Conservation (phyloP, 2,329 filamentous ascomycete genomes). For the Aschersonia sp. region DNA sequence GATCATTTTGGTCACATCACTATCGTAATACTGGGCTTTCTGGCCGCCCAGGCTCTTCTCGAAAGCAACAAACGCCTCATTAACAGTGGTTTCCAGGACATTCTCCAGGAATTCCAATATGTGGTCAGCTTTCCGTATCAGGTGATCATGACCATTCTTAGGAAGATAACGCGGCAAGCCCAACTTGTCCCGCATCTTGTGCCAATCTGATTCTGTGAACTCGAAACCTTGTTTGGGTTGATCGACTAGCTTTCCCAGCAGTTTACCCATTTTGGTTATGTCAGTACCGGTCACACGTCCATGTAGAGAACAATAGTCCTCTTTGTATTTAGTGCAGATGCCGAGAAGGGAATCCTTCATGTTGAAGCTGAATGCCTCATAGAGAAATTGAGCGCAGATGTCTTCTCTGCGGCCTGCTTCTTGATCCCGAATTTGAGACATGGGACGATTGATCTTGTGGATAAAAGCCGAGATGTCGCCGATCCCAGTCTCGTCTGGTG, state of each 20-base stretch:
- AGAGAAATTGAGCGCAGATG: slow-evolving; percentile 29
- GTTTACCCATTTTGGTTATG: slow-evolving; percentile 33
- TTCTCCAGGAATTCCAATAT: slow-evolving; percentile 51
- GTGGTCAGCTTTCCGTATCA: slow-evolving; percentile 20
- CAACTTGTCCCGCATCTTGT: slow-evolving; percentile 14
- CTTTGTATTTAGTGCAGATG: slow-evolving; percentile 47
- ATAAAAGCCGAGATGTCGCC: slow-evolving; percentile 32
- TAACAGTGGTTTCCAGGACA: slow-evolving; percentile 30
- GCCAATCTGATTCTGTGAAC: slow-evolving; percentile 30
- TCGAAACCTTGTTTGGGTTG: slow-evolving; percentile 38
- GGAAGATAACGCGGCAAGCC: slow-evolving; percentile 1
- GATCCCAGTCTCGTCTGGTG: slow-evolving; percentile 5
- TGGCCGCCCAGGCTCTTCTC: slow-evolving; percentile 6
- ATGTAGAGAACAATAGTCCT: slow-evolving; percentile 44
- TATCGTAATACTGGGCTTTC: slow-evolving; percentile 1
- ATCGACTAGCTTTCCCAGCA: slow-evolving; percentile 42
- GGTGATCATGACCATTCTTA: slow-evolving; percentile 22
- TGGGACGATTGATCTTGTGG: slow-evolving; percentile 27
- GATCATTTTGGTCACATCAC: slow-evolving; percentile 9
- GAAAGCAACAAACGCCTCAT: slow-evolving; percentile 20
- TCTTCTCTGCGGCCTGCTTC: slow-evolving; percentile 13
- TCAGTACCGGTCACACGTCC: slow-evolving; percentile 29
- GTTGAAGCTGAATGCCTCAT: slow-evolving; percentile 41
- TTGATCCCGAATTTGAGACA: slow-evolving; percentile 25
- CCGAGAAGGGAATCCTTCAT: slow-evolving; percentile 44